Base-by-base conservation (phyloP, 169 alveolate species). In the Plasmodium malariae region DNA sequence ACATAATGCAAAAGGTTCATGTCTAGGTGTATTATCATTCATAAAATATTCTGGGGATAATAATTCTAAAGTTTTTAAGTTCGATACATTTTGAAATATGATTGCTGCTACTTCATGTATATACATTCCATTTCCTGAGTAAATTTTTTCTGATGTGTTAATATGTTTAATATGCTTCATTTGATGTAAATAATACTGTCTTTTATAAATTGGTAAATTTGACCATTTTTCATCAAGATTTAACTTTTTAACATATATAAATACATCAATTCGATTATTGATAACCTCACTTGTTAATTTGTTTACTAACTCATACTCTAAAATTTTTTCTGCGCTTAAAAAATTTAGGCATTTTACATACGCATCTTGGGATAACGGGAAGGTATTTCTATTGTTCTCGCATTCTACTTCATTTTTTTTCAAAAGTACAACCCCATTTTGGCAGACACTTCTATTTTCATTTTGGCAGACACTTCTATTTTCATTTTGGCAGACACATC, bases 61-160 rank as follows among this genome's bases (percentile, higher is more conserved):
- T 83, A 83, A 83, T 54, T 83, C 91, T 51, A 83, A 24, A 2
- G 91, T 83, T 57, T 83, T 83, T 19, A 83, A 83, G 67, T 68
- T 83, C 3, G 70, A 32, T 28, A 83, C 78, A 67, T 83, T 83
- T 65, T 83, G 91, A 83, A 67, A 83, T 65, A 83, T 83, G 1
- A 83, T 65, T 49, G 91, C 91, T 32, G 91, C 91, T 19, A 83
- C 91, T 83, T 83, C 91, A 59, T 83, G 91, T 36, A 83, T 83
- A 30, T 83, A 83, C 36, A 83, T 83, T 21, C 91, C 91, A 65
- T 83, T 83, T 24, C 63, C 73, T 51, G 83, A 48, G 32, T 83
- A 83, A 11, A 83, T 83, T 51, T 83, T 83, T 43, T 83, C 91
- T 9, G 91, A 83, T 26, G 91, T 83, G 11, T 67, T 51, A 24